Conservation (phyloP, 371 early-diverging fungal genomes). For the Syncephalastrum sp. region DNA sequence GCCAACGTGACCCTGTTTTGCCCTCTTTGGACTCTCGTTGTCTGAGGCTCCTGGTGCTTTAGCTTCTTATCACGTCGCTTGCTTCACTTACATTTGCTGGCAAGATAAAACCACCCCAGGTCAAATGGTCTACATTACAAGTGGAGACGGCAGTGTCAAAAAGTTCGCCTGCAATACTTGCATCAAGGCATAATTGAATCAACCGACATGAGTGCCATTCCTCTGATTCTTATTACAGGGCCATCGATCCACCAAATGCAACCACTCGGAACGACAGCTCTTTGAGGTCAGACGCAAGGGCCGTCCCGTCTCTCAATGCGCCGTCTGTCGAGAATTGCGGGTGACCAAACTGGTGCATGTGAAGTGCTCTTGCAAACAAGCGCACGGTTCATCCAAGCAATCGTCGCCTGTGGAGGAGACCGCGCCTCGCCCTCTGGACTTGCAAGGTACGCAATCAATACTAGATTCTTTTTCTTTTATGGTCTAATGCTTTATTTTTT, state of each 20-base stretch:
- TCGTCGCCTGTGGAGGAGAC: not conserved
- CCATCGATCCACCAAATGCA: constrained; percentile 62
- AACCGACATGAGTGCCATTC: not conserved
- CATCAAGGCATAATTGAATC: constrained; percentile 31
- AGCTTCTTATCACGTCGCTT: too few relatives aligned
- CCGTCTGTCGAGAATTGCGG: constrained; percentile 67
- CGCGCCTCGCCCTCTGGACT: not conserved
- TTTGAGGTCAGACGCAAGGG: constrained; percentile 75
- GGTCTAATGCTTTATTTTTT: not conserved
- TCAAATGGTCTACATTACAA: constrained; percentile 28
- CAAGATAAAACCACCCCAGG: not conserved
- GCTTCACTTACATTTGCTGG: constrained; percentile 8
- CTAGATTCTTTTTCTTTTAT: not conserved
- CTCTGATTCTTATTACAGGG: constrained; percentile 33
- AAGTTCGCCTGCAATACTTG: constrained; percentile 47
- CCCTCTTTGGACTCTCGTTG: constrained; percentile 15
- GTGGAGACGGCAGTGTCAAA: constrained; percentile 34
- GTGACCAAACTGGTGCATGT: constrained; percentile 71
- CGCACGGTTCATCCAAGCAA: constrained; percentile 6
- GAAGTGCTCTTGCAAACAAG: constrained; percentile 63
- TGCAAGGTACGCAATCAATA: not conserved
- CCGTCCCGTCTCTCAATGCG: constrained; percentile 77
- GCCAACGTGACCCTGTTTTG: constrained; percentile 25
- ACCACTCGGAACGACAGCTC: constrained; percentile 60
- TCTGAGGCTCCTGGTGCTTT: not conserved